Evolutionary conservation across 352 stramenopile genomes (phyloP).

Genomic region (Globisporangium emineosum): DNA sequence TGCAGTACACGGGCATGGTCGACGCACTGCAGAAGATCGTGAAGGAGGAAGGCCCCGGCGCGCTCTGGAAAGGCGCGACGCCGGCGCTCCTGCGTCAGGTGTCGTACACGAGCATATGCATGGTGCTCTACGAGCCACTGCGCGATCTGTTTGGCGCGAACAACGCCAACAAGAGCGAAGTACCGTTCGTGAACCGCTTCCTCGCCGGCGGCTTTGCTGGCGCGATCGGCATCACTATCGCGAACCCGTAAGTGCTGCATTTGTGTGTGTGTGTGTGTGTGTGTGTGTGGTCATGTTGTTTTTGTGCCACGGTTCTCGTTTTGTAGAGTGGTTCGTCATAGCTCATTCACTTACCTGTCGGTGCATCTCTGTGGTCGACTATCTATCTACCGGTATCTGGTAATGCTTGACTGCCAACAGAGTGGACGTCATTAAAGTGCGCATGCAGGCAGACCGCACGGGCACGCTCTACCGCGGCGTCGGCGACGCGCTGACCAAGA

Average conservation of each 20-base stretch:
- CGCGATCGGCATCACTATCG: constrained; percentile 73
- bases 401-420: constrained; percentile 26
- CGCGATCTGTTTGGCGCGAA: constrained; percentile 71
- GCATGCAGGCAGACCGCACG: constrained; percentile 77
- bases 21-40: constrained; percentile 66
- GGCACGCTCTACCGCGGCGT: constrained; percentile 71
- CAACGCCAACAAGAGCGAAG: constrained; percentile 30
- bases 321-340: constrained; percentile 11
- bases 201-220: constrained; percentile 74
- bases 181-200: constrained; percentile 79
- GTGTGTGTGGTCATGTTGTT: neutral
- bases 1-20: constrained; percentile 75
- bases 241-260: constrained; percentile 70
- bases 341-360: neutral
- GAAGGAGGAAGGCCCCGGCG: constrained; percentile 53
- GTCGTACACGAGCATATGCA: constrained; percentile 84
- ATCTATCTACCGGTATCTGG: constrained; percentile 7
- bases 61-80: constrained; percentile 75
- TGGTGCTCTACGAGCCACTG: constrained; percentile 83
- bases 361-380: neutral
- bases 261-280: neutral
- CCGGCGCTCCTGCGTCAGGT: constrained; percentile 83
- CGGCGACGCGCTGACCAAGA: constrained; percentile 59
- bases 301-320: neutral
- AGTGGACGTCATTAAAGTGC: constrained; percentile 88